Evolutionary conservation across 2,329 filamentous ascomycete species (phyloP).

Genomic region (Curvularia verruculosa): DNA sequence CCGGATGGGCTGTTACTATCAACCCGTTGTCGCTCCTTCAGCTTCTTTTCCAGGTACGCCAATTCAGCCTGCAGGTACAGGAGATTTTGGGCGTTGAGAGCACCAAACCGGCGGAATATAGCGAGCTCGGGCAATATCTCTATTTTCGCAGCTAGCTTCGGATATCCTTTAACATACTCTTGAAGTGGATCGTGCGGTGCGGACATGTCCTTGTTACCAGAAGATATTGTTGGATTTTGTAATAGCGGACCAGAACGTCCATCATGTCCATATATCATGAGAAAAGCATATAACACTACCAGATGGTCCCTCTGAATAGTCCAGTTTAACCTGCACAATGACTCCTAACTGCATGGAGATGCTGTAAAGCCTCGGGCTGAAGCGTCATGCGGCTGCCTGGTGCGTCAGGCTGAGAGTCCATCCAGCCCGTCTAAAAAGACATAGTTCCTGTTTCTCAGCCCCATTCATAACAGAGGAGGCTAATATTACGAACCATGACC

Average conservation of each 20-base stretch:
- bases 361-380: neutral
- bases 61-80: slow-evolving; percentile 18
- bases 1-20: neutral
- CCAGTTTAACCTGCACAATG: neutral
- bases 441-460: neutral
- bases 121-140: slow-evolving; percentile 3
- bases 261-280: neutral
- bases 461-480: neutral
- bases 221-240: neutral
- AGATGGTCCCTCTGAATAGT: no score
- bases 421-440: neutral
- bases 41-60: neutral
- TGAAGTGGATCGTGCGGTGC: neutral
- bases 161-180: slow-evolving; percentile 5
- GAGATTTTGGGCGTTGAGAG: slow-evolving; percentile 16
- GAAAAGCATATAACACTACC: neutral
- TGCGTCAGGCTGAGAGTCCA: neutral
- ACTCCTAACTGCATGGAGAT: neutral
- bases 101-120: slow-evolving; percentile 16
- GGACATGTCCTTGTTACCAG: neutral
- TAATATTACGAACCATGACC: neutral
- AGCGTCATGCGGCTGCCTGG: neutral
- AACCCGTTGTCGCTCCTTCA: neutral
- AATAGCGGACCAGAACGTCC: neutral
- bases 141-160: slow-evolving; percentile 12